These are phyloP conservation scores for Plasmodium gonderi DNA, from an alignment of 169 alveolate species.

Conservation along the genomic window DNA sequence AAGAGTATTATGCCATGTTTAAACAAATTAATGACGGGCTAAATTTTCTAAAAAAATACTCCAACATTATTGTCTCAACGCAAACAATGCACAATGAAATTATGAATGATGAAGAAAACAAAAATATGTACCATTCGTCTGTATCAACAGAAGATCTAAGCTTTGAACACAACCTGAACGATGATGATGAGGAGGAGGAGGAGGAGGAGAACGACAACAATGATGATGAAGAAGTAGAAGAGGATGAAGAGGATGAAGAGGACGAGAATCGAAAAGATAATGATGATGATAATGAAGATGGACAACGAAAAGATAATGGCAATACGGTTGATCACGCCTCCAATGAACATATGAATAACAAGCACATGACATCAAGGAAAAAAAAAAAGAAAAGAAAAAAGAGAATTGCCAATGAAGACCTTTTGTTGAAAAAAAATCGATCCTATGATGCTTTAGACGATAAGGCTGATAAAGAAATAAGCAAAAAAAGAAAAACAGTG, in stretches of 20 bases:
- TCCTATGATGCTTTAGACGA: neutral
- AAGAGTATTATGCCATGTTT: conserved; percentile 39
- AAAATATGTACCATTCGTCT: conserved; percentile 10
- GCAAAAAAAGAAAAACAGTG: conserved; percentile 57
- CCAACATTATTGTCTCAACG: conserved; percentile 17
- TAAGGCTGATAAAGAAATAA: conserved; percentile 13
- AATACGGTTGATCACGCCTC: neutral
- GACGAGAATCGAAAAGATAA: neutral
- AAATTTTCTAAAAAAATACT: conserved; percentile 46
- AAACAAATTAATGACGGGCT: conserved; percentile 49
- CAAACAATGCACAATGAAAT: conserved; percentile 30
- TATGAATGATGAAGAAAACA: conserved; percentile 5
- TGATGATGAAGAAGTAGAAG: neutral
- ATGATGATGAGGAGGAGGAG: neutral
- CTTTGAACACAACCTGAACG: conserved; percentile 18
- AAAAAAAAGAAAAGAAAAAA: conserved; percentile 38
- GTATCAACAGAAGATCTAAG: conserved; percentile 41
- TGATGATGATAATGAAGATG: neutral
- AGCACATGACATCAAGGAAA: conserved; percentile 24
- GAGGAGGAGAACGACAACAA: neutral
- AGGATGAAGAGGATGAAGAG: neutral
- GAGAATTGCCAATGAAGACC: conserved; percentile 5
- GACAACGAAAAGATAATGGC: neutral
- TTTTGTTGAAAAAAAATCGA: neutral
- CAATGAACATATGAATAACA: neutral